Evolutionary conservation across 2,329 filamentous ascomycete species (phyloP).

Genomic region (Lasiodiplodia theobromae): DNA sequence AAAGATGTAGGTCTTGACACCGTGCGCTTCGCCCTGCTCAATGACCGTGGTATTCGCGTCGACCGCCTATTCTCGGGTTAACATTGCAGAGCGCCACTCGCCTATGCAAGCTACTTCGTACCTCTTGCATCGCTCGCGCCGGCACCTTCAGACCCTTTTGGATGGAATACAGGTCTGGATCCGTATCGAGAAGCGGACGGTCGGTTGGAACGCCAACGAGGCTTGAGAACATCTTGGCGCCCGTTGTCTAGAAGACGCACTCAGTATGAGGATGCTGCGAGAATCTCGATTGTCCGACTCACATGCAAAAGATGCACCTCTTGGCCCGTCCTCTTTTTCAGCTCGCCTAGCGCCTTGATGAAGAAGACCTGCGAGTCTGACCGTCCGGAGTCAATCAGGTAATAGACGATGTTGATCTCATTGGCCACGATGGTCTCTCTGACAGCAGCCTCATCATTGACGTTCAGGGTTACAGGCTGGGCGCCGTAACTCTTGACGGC

Average conservation of each 20-base stretch:
- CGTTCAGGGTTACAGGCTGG: constrained; percentile 51
- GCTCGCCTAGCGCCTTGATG: constrained; percentile 55
- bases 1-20: constrained; percentile 61
- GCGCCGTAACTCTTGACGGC: constrained; percentile 54
- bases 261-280: neutral
- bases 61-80: constrained; percentile 44
- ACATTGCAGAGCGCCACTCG: neutral
- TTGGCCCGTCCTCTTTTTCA: constrained; percentile 50
- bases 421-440: constrained; percentile 49
- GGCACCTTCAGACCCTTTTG: constrained; percentile 48
- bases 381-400: constrained; percentile 53
- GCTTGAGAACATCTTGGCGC: constrained; percentile 61
- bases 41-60: constrained; percentile 54
- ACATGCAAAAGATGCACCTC: constrained; percentile 59
- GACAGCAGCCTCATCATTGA: constrained; percentile 47
- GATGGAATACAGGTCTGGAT: constrained; percentile 52
- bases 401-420: constrained; percentile 58
- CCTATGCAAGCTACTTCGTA: constrained; percentile 22
- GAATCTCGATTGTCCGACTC: neutral
- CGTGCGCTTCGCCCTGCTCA: constrained; percentile 51
- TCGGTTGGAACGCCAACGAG: constrained; percentile 55
- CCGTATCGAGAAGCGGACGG: constrained; percentile 52
- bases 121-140: constrained; percentile 37
- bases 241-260: constrained; percentile 45
- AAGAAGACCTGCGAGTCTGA: constrained; percentile 47